Conservation (phyloP, 345 rosid species). For the Salix koriyanagi region DNA sequence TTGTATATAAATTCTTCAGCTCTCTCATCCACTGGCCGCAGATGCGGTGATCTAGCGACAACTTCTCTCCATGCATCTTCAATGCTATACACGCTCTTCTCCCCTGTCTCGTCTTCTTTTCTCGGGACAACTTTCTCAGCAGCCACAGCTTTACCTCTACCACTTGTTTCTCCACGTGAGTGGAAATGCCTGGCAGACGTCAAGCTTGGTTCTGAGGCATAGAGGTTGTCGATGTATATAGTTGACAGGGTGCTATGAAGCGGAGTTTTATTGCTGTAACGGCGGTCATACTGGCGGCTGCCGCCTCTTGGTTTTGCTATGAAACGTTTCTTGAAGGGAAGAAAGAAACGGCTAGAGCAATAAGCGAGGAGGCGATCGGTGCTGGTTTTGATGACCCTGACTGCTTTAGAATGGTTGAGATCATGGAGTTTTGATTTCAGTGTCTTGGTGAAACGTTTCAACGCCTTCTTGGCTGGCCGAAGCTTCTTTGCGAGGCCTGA, state of each 20-base stretch:
- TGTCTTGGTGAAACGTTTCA: conserved; percentile 45
- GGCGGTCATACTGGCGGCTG: conserved; percentile 8
- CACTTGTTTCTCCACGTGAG: conserved; percentile 28
- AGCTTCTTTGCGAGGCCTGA: conserved; percentile 54
- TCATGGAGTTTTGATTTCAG: conserved; percentile 46
- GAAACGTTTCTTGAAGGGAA: conserved; percentile 42
- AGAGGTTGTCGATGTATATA: conserved; percentile 47
- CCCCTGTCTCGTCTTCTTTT: conserved; percentile 11
- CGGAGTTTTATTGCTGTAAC: conserved; percentile 26
- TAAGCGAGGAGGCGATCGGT: conserved; percentile 41
- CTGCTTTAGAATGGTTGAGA: conserved; percentile 32
- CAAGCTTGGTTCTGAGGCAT: conserved; percentile 8
- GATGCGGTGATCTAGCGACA: conserved; percentile 69
- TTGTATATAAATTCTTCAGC: conserved; percentile 80
- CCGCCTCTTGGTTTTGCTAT: conserved; percentile 17
- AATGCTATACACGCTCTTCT: conserved; percentile 31
- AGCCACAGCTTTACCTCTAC: conserved; percentile 26
- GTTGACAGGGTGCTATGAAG: conserved; percentile 21
- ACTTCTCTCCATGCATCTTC: conserved; percentile 83
- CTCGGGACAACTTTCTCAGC: not conserved
- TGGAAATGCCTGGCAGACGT: not conserved
- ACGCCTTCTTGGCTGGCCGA: conserved; percentile 53
- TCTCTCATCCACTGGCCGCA: conserved; percentile 70
- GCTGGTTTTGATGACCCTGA: conserved; percentile 30
- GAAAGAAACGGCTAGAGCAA: conserved; percentile 38